phyloP scores from a whole-genome alignment of 306 rosid genomes.

The Gynostemma pentaphyllum region DNA sequence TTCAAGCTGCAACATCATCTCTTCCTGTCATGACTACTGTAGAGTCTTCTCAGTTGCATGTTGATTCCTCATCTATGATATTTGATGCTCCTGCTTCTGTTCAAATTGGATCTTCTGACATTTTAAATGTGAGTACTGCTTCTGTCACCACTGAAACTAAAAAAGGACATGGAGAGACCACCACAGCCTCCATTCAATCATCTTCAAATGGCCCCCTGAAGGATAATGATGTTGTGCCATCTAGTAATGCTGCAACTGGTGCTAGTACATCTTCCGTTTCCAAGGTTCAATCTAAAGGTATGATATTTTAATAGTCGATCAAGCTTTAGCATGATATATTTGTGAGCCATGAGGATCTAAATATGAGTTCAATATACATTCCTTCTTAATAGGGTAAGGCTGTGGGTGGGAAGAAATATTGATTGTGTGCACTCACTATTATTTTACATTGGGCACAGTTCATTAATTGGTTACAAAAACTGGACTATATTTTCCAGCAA shows the following conservation, averaged over 20 bases:
- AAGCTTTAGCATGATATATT: neutral
- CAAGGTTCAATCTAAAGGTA: conserved; percentile 77
- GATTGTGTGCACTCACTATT: neutral
- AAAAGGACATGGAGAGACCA: conserved; percentile 32
- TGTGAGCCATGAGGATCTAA: neutral
- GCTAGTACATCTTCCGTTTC: conserved; percentile 34
- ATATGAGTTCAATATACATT: neutral
- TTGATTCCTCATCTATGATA: conserved; percentile 15
- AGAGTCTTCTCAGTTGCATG: conserved; percentile 14
- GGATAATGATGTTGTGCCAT: conserved; percentile 24
- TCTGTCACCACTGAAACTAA: conserved; percentile 25
- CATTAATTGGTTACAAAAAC: neutral
- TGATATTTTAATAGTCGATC: conserved; percentile 6
- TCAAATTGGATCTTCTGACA: conserved; percentile 12
- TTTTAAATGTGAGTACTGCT: conserved; percentile 4
- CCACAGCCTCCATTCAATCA: conserved; percentile 34
- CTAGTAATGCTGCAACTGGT: conserved; percentile 23
- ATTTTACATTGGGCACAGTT: neutral
- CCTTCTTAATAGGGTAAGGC: neutral
- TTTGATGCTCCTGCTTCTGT: conserved; percentile 14
- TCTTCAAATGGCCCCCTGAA: conserved; percentile 36
- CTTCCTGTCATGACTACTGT: conserved; percentile 21
- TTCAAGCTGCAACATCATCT: conserved; percentile 39
- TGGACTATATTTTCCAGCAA: neutral
- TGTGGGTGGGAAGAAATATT: neutral